Evolutionary conservation across 78 protist species (phyloP).

Genomic region (Planoprotostelium fungivorum): DNA sequence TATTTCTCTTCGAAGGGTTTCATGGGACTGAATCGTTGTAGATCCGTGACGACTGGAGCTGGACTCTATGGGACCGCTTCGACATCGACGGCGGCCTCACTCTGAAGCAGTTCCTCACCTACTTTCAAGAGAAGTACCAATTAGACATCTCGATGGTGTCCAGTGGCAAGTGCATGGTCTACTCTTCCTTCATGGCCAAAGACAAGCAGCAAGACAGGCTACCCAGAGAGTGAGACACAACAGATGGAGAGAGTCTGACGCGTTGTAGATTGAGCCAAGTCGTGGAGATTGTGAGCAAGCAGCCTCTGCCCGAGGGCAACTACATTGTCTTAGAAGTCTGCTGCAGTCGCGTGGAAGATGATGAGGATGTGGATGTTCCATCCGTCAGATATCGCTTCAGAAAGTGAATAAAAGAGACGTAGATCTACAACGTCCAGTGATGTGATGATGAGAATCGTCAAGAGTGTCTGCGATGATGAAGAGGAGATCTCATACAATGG

Average conservation of each 20-base stretch:
- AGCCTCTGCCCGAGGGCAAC: constrained; percentile 43
- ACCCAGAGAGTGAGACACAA: constrained; percentile 6
- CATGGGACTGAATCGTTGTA: too few species aligned
- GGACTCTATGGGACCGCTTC: constrained; percentile 85
- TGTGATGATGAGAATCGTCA: too few species aligned
- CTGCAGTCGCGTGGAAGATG: constrained; percentile 35
- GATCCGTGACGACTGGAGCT: constrained; percentile 44
- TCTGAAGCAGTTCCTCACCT: constrained; percentile 39
- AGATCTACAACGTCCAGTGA: too few species aligned
- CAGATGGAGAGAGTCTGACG: constrained; percentile 8
- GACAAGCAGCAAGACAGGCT: constrained; percentile 43
- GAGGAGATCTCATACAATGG: too few species aligned
- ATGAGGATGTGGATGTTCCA: constrained; percentile 56
- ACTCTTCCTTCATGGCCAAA: constrained; percentile 35
- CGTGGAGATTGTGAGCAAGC: constrained; percentile 20
- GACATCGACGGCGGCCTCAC: constrained; percentile 73
- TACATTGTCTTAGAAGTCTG: constrained; percentile 53
- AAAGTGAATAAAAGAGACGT: too few species aligned
- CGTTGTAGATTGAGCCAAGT: neutral
- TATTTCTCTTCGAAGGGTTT: neutral
- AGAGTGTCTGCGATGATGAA: too few species aligned
- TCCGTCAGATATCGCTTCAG: constrained; percentile 40
- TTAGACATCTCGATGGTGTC: constrained; percentile 72
- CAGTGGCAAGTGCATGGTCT: constrained; percentile 65
- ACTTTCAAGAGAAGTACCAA: constrained; percentile 43